Base-by-base conservation (phyloP, 225 moss, liverwort and hornwort genomes). In the Pleurozium schreberi region DNA sequence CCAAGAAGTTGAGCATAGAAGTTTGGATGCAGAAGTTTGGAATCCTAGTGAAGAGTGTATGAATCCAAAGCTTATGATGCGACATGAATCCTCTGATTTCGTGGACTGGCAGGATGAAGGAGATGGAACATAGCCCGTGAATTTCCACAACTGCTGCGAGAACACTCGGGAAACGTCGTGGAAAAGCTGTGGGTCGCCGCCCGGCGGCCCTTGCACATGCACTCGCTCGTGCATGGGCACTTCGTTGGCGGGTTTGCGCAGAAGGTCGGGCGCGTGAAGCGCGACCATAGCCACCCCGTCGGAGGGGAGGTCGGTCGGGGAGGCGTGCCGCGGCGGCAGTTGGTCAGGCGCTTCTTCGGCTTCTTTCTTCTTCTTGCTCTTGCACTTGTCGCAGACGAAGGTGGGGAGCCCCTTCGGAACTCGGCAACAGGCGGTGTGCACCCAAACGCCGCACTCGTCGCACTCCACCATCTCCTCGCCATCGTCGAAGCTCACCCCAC, bases 391-490 rank as follows among this genome's bases (percentile, higher is more conserved):
- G 57, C 99, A 99, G 16, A 95, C 94, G 43, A 92, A 97, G 6
- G 99, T 96, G 26, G 93, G 70, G 25, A 96, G 93, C 33, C 93
- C 96, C 75, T 99, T 99, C 36, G 95, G 92, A 31, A 97, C 99
- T 58, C 96, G 94, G 88, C 99, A 99, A 85, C 99, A 99, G 14
- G 95, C 92, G 18, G 99, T 99, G 87, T 99, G 99, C 87, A 99
- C 99, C 99, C 99, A 99, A 8, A 99, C 99, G 47, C 95, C 93
- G 62, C 99, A 99, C 96, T 96, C 97, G 59, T 99, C 99, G 88
- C 99, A 99, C 91, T 99, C 99, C 31, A 99, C 97, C 99, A 99
- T 99, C 91, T 97, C 97, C 88, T 99, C 99, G 45, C 99, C 99
- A 89, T 99, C 99, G 94, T 99, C 99, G 87, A 94, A 97, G 86